Base-by-base conservation (phyloP, 75 land plant species). In the Selaginella moellendorffii region DNA sequence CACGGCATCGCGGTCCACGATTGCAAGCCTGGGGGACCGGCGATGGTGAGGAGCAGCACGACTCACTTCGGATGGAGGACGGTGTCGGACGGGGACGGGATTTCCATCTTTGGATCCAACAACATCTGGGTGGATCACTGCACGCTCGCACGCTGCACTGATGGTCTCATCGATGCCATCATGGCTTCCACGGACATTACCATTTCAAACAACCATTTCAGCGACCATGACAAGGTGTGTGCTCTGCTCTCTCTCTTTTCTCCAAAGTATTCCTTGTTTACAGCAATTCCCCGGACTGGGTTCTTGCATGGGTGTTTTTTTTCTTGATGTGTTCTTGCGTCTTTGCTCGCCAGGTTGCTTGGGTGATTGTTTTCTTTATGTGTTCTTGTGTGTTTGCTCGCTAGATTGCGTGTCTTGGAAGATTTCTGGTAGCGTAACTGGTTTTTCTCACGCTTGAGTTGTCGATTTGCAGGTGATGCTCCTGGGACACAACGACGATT, bases 81-180 rank as follows among this genome's bases (percentile, higher is more conserved):
- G 5, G 24, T 56, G 19, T 56, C 59, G 24, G 59, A 56, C n/a
- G 59, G 59, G n/a, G 59, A 56, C n/a, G 59, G 59, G 24, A 56
- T 56, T n/a, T n/a, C 59, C n/a, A 21, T 56, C 5, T 56, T 56
- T 56, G 59, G 59, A 56, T 19, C 59, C 8, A 56, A 19, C n/a
- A 56, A 56, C n/a, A 25, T 56, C 24, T 56, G 59, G 59, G 24
- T 56, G 2, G 59, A 56, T 56, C 59, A 56, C 59, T 56, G 59
- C 19, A 56, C 59, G 9, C 59, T 56, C 24, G 59, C 59, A 9
- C 21, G 59, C 8, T 56, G 59, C 59, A 56, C 59, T 8, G 59
- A 56, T 56, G 59, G 59, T 24, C n/a, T 56, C 5, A 56, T 56
- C 59, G 59, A 56, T 56, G 59, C 59, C 19, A 56, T 56, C 59